phyloP scores from a whole-genome alignment of 1,139 yeast genomes.

The Suhomyces bribrorum region DNA sequence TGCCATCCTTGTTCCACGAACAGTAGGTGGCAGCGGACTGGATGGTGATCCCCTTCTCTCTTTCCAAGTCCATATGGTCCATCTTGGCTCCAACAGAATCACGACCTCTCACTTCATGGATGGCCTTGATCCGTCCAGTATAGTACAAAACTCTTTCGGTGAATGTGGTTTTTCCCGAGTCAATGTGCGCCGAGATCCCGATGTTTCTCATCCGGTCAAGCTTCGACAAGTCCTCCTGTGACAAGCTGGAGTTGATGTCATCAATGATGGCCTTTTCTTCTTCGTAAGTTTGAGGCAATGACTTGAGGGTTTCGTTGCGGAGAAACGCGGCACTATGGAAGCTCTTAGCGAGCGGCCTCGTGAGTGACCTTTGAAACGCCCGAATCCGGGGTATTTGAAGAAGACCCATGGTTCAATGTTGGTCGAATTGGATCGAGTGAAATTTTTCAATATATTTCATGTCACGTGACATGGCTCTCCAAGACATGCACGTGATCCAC shows the following conservation, averaged over 20 bases:
- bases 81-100: constrained; percentile 97
- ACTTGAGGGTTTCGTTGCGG: constrained; percentile 8
- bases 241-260: constrained; percentile 52
- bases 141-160: constrained; percentile 95
- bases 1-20: constrained; percentile 80
- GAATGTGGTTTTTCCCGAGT: constrained; percentile 84
- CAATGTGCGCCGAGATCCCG: constrained; percentile 93
- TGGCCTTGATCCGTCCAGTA: constrained; percentile 96
- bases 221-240: constrained; percentile 57
- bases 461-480: too few species aligned
- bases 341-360: constrained; percentile 5
- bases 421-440: constrained; percentile 1
- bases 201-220: constrained; percentile 77
- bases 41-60: constrained; percentile 62
- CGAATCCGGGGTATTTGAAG: constrained; percentile 9
- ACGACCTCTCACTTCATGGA: constrained; percentile 97
- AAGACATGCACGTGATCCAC: too few species aligned
- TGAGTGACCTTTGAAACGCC: constrained; percentile 7
- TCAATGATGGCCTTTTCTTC: constrained; percentile 72
- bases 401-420: constrained; percentile 7
- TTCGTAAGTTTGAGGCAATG: constrained; percentile 53
- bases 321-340: constrained; percentile 7
- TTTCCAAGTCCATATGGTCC: constrained; percentile 71
- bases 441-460: constrained; percentile 7
- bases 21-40: constrained; percentile 99